Evolutionary conservation across 495 filamentous ascomycete species (phyloP).

Genomic region (Lophiostoma macrostomum): DNA sequence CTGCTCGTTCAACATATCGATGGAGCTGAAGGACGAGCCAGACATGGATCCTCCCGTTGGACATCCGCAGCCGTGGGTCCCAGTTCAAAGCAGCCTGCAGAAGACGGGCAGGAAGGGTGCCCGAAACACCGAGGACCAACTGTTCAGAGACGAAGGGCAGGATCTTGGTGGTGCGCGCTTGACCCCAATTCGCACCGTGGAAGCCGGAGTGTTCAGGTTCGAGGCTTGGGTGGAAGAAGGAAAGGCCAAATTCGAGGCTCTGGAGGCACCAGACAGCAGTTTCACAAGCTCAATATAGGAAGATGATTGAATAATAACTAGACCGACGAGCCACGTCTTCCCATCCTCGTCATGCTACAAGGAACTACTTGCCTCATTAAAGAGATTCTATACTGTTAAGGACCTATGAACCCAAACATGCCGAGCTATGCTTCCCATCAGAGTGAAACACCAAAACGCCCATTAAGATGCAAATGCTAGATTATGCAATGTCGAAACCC

Average conservation of each 20-base stretch:
- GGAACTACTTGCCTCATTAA: no score
- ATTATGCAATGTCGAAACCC: no score
- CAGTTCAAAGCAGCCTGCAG: slow-evolving; percentile 50
- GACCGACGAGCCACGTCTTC: no score
- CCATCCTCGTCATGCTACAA: no score
- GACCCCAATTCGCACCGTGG: slow-evolving; percentile 56
- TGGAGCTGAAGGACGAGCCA: slow-evolving; percentile 75
- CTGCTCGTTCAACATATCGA: slow-evolving; percentile 82
- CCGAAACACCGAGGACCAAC: slow-evolving; percentile 9
- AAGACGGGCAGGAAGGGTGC: slow-evolving; percentile 29
- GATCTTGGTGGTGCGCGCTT: slow-evolving; percentile 44
- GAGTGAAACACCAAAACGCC: no score
- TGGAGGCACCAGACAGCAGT: slow-evolving; percentile 1
- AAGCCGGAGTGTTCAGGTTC: slow-evolving; percentile 62
- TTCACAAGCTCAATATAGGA: slow-evolving; percentile 22
- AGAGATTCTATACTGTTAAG: no score
- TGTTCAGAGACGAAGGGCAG: slow-evolving; percentile 38
- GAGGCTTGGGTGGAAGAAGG: slow-evolving; percentile 68
- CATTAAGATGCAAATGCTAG: no score
- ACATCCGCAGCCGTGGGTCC: slow-evolving; percentile 68
- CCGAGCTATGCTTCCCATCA: no score
- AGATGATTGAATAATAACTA: no score
- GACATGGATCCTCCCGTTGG: slow-evolving; percentile 66
- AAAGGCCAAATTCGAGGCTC: slow-evolving; percentile 35
- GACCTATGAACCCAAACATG: no score